Evolutionary conservation across 2,329 filamentous ascomycete species (phyloP).

Genomic region (Daldinia eschscholtzii): DNA sequence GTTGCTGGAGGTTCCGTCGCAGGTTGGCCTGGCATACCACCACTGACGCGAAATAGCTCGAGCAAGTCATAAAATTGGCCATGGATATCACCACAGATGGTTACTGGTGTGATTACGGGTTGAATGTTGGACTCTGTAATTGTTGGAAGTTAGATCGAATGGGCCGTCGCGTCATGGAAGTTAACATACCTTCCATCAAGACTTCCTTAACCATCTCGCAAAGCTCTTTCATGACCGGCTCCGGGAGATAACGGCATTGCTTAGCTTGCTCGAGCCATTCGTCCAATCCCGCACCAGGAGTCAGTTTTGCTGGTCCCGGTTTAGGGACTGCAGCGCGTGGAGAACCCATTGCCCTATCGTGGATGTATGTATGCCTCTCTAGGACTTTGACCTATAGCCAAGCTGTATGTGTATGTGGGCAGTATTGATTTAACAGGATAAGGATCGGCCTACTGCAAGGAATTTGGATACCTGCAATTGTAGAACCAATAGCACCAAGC

Average conservation of each 20-base stretch:
- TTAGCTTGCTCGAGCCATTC: conserved; percentile 98
- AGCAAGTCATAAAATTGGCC: conserved; percentile 98
- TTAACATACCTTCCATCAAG: conserved; percentile 87
- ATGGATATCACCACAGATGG: conserved; percentile 97
- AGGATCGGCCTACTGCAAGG: neutral
- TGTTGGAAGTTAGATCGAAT: conserved; percentile 22
- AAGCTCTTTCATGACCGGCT: conserved; percentile 97
- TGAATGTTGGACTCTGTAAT: conserved; percentile 93
- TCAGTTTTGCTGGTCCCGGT: conserved; percentile 89
- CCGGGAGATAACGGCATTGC: conserved; percentile 96
- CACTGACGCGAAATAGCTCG: conserved; percentile 95
- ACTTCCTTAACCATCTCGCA: conserved; percentile 99
- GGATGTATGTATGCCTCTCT: neutral
- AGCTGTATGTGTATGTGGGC: neutral
- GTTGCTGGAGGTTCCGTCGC: conserved; percentile 77
- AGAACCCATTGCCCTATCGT: conserved; percentile 44
- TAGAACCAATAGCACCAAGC: conserved; percentile 12
- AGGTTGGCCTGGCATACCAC: conserved; percentile 92
- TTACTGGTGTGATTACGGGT: conserved; percentile 95
- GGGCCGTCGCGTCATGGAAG: neutral
- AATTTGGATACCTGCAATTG: conserved; percentile 2
- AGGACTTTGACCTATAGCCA: conserved; percentile 1
- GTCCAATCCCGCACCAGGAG: conserved; percentile 86
- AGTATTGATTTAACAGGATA: conserved; percentile 5
- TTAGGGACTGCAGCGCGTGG: conserved; percentile 74